phyloP scores from a whole-genome alignment of 345 rosid genomes.

The Acer campestre region DNA sequence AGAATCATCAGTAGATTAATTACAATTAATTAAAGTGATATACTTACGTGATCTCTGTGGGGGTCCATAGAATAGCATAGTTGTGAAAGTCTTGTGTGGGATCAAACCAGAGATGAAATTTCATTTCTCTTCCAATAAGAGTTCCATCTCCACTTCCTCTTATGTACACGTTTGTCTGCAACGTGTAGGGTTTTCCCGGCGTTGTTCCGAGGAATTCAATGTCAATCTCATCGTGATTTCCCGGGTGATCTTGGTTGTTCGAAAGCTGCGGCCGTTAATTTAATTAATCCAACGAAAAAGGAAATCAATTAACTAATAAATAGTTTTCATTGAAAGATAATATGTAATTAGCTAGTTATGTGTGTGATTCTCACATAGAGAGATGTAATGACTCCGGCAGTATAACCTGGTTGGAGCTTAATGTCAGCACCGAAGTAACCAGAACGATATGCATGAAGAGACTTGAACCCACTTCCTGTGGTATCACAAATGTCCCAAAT shows the following conservation, averaged over 20 bases:
- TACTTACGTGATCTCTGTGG: slow-evolving; percentile 72
- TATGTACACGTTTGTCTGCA: slow-evolving; percentile 88
- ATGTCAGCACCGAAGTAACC: slow-evolving; percentile 88
- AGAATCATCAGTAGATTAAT: not conserved
- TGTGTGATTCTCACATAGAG: slow-evolving; percentile 52
- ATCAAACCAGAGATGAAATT: slow-evolving; percentile 87
- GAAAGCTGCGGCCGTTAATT: slow-evolving; percentile 55
- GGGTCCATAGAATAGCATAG: slow-evolving; percentile 74
- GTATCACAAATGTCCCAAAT: not conserved
- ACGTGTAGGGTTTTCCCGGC: slow-evolving; percentile 65
- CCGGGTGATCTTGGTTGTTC: slow-evolving; percentile 76
- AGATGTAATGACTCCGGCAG: slow-evolving; percentile 91
- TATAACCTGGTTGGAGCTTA: slow-evolving; percentile 87
- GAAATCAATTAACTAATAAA: not conserved
- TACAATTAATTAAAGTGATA: not conserved
- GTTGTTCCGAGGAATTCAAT: slow-evolving; percentile 90
- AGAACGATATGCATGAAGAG: slow-evolving; percentile 57
- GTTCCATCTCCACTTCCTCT: slow-evolving; percentile 91
- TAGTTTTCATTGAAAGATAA: not conserved
- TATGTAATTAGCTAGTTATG: no score
- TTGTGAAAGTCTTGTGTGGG: slow-evolving; percentile 81
- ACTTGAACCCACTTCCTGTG: slow-evolving; percentile 95
- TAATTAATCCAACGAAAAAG: slow-evolving; percentile 1
- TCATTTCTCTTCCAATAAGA: slow-evolving; percentile 76
- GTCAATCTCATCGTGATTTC: slow-evolving; percentile 88